These are phyloP conservation scores for Kickxella alabastrina DNA, from an alignment of 192 early-diverging fungal genomes.

Conservation along the genomic window DNA sequence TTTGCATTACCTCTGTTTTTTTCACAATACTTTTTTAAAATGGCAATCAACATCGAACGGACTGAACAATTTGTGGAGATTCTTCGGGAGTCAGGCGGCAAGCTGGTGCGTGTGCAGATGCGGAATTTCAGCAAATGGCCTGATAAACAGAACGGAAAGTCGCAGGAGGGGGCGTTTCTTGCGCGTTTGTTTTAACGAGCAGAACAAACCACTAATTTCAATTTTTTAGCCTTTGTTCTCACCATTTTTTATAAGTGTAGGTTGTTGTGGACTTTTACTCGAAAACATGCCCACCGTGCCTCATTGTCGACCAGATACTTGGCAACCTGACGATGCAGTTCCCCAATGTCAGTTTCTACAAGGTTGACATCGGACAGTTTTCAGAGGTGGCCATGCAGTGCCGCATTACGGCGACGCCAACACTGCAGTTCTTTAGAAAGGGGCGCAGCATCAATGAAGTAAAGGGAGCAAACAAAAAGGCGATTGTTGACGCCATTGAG, in stretches of 20 bases:
- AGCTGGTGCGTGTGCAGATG: constrained; percentile 40
- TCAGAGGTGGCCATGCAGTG: constrained; percentile 34
- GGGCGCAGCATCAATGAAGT: constrained; percentile 73
- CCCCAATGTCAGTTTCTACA: constrained; percentile 39
- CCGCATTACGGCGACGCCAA: constrained; percentile 43
- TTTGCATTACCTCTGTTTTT: not conserved
- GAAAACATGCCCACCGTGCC: constrained; percentile 43
- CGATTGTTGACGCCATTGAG: constrained; percentile 66
- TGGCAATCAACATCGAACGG: constrained; percentile 42
- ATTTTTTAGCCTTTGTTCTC: too few species aligned
- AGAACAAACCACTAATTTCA: too few species aligned
- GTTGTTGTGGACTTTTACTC: constrained; percentile 50
- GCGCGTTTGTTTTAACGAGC: too few species aligned
- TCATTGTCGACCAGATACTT: constrained; percentile 25
- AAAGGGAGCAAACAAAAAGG: constrained; percentile 71
- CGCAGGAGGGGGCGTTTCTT: too few species aligned
- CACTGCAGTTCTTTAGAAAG: constrained; percentile 62
- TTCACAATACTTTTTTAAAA: constrained; percentile 7
- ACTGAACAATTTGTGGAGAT: constrained; percentile 43
- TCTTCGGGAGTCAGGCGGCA: constrained; percentile 32
- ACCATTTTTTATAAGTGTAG: constrained; percentile 8
- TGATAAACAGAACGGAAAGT: too few species aligned
- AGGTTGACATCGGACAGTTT: constrained; percentile 38
- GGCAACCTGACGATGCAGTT: constrained; percentile 17
- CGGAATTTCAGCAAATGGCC: too few species aligned